Base-by-base conservation (phyloP, 2,329 filamentous ascomycete genomes). In the Paramyrothecium roridum region DNA sequence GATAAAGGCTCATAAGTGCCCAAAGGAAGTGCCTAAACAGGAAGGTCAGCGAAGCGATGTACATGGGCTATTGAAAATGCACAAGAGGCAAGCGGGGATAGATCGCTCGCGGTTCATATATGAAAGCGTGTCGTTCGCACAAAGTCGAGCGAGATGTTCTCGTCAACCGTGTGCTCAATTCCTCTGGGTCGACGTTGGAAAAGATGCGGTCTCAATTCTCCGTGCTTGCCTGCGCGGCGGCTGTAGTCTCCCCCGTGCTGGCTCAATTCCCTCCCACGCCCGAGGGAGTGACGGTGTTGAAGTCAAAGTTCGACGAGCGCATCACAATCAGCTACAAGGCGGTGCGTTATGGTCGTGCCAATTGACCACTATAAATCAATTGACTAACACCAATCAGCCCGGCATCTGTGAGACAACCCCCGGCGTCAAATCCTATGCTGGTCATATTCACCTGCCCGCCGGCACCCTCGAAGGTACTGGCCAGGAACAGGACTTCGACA, bases 381-480 rank as follows among this genome's bases (percentile, higher is more conserved):
- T 3, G 11, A 20, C 47, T 57, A 7, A 57, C 19, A 30, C 2
- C 8, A 11, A 3, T 10, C 26, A 77, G 85, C 81, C 46, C 82
- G 84, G 67, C 72, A 74, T 59, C 83, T 85, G 52, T 75, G 79
- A 54, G 84, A 60, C 59, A 20, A 63, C 61, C 17, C 57, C 57
- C 0, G 56, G 56, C 4, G 61, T 63, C 50, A 60, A 57, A 43
- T 60, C 60, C 12, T 65, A 82, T 64, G 75, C 81, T 8, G 84
- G 84, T 59, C 85, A 86, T 72, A 80, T 87, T 43, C 75, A 75
- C 54, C 67, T 65, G 13, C 60, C 55, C 19, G 33, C 56, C 23
- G 58, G 60, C 19, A 59, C 56, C 23, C 43, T 61, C 13, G 53
- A 56, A 8, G 47, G 48, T 6, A 50, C 54, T 21, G 56, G 53